Evolutionary conservation across 208 protist genomes (phyloP).

Genomic region (Leishmania gerbilli): DNA sequence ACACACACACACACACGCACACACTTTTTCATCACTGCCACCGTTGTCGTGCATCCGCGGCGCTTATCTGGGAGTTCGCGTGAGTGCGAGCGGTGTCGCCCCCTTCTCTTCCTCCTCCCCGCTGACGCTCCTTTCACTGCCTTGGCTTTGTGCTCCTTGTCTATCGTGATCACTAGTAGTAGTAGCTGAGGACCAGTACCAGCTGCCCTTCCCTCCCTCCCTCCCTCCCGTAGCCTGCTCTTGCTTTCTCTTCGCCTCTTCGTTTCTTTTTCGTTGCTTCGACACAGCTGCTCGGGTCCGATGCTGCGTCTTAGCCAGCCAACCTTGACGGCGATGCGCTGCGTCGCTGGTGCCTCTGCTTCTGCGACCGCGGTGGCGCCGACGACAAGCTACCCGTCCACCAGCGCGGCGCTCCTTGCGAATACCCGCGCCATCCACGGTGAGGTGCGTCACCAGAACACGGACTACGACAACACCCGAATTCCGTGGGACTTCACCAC

Average conservation of each 20-base stretch:
- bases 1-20: not conserved
- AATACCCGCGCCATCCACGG: slow-evolving; percentile 59
- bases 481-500: slow-evolving; percentile 94
- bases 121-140: not conserved
- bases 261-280: not conserved
- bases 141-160: slow-evolving; percentile 13
- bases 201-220: not conserved
- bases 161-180: slow-evolving; percentile 1
- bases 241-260: not conserved
- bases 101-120: not conserved
- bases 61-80: not conserved
- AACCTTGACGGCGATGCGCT: slow-evolving; percentile 3
- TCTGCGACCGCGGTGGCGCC: not conserved
- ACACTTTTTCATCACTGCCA: not conserved
- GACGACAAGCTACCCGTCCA: not conserved
- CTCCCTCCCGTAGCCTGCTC: not conserved
- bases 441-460: slow-evolving; percentile 88
- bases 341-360: not conserved
- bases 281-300: not conserved
- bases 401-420: not conserved
- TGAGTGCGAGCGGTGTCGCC: not conserved
- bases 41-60: not conserved
- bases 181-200: not conserved
- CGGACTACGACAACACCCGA: slow-evolving; percentile 88
- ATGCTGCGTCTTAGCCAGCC: not conserved